Base-by-base conservation (phyloP, 306 rosid genomes). In the Acmispon strigosus region DNA sequence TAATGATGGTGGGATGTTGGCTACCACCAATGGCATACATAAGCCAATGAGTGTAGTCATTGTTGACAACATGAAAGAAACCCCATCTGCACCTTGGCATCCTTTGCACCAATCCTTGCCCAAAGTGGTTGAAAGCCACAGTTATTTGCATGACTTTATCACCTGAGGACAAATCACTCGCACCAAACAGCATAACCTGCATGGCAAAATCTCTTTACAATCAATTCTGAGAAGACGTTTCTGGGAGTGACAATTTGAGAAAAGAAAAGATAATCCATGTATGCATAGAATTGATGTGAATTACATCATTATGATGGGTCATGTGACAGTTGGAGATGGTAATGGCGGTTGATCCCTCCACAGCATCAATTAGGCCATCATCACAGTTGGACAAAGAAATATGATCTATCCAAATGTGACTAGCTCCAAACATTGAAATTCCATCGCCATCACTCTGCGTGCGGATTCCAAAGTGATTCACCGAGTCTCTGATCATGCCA, bases 1-100 rank as follows among this genome's bases (percentile, higher is more conserved):
- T 85, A 16, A 81, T 20, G 47, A 88, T 81, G 65, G 88, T 88
- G 44, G 93, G 88, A 18, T 73, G 71, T 72, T 62, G 48, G 39
- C 87, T 83, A 11, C 90, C 93, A 20, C 90, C 88, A 50, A 85
- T 72, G 69, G 88, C 88, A 58, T 84, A 83, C 87, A 80, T 87
- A 58, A 62, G 73, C 87, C 90, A 87, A 4, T 87, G 89, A 55
- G 87, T 87, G 72, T 81, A 85, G 78, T 81, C 86, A 60, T 87
- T 80, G 80, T 83, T 85, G 53, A 85, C 86, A 16, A 84, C 51
- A 62, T 82, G 92, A 41, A 78, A 44, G 34, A 80, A 87, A 9
- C 92, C 92, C 74, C 61, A 84, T 72, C 89, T 77, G 57, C 78
- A 59, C 69, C 92, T 78, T 20, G 92, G 92, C 87, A 87, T 87